Percentiles rank a stretch among this genome's conserved stretches.
Conservation (phyloP, 345 rosid genomes). For the Dovyalis caffra region DNA sequence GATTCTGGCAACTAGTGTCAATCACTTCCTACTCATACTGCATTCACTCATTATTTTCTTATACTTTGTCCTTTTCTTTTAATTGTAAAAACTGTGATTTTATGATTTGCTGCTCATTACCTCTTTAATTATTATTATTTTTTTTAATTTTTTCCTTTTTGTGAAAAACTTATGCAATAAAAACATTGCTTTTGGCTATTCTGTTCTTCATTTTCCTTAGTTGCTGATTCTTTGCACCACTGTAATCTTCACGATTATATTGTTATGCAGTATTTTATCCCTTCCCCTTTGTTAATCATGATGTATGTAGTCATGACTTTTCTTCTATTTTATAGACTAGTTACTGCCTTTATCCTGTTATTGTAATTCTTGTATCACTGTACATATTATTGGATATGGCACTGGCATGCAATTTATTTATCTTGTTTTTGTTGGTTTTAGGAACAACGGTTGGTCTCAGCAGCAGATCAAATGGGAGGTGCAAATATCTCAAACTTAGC, state of each 20-base stretch:
- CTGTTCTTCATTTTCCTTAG: neutral
- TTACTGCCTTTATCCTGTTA: neutral
- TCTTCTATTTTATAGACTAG: too few species aligned
- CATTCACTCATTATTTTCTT: neutral
- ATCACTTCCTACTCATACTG: neutral
- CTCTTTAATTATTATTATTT: neutral
- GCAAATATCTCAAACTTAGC: constrained; percentile 57
- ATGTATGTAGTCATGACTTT: neutral
- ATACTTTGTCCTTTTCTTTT: too few species aligned
- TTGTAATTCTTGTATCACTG: neutral
- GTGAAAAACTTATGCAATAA: neutral
- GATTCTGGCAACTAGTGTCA: neutral
- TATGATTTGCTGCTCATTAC: neutral
- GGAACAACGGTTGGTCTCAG: constrained; percentile 69
- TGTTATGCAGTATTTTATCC: neutral
- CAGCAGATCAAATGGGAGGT: constrained; percentile 62
- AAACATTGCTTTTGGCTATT: neutral
- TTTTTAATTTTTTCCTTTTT: neutral
- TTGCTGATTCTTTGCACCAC: neutral
- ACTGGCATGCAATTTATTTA: constrained; percentile 2
- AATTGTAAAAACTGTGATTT: neutral
- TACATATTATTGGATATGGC: neutral
- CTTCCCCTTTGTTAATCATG: neutral
- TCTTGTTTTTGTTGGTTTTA: constrained; percentile 26
- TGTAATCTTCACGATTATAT: neutral